Evolutionary conservation across 192 early-diverging fungal species (phyloP).

Genomic region (Endogone sp.): DNA sequence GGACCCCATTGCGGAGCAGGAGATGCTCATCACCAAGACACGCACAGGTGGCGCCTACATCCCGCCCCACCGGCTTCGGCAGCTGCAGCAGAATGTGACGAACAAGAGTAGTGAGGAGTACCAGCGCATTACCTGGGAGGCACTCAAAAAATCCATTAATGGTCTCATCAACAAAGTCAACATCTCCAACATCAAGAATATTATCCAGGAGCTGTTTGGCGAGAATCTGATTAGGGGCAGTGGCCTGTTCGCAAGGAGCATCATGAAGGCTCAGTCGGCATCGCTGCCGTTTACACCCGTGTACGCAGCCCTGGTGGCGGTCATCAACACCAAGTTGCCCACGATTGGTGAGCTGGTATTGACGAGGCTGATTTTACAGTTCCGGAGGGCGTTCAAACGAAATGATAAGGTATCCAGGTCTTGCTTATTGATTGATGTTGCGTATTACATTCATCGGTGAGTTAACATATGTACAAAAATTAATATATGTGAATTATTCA

Average conservation of each 20-base stretch:
- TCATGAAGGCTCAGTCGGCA: slow-evolving; percentile 88
- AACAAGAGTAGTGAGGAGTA: slow-evolving; percentile 66
- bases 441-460: not conserved
- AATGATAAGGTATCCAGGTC: slow-evolving; percentile 76
- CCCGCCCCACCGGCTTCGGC: slow-evolving; percentile 74
- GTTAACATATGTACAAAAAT: no score
- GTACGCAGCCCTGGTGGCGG: slow-evolving; percentile 81
- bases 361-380: slow-evolving; percentile 80
- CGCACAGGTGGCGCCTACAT: slow-evolving; percentile 79
- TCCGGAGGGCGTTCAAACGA: slow-evolving; percentile 84
- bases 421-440: not conserved
- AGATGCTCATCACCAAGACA: slow-evolving; percentile 31
- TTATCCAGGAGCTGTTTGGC: slow-evolving; percentile 83
- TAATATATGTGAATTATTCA: slow-evolving; percentile 3
- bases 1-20: slow-evolving; percentile 38
- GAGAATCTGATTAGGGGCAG: slow-evolving; percentile 92
- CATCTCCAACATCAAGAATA: slow-evolving; percentile 83
- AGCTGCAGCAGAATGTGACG: slow-evolving; percentile 67
- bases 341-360: slow-evolving; percentile 85
- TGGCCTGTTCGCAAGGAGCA: slow-evolving; percentile 78
- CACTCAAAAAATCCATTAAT: slow-evolving; percentile 91
- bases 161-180: slow-evolving; percentile 96
- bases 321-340: slow-evolving; percentile 93
- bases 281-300: slow-evolving; percentile 89
- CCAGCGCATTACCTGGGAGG: slow-evolving; percentile 93